Conservation (phyloP, 106 monocot species). For the Dendrobium chrysotoxum region DNA sequence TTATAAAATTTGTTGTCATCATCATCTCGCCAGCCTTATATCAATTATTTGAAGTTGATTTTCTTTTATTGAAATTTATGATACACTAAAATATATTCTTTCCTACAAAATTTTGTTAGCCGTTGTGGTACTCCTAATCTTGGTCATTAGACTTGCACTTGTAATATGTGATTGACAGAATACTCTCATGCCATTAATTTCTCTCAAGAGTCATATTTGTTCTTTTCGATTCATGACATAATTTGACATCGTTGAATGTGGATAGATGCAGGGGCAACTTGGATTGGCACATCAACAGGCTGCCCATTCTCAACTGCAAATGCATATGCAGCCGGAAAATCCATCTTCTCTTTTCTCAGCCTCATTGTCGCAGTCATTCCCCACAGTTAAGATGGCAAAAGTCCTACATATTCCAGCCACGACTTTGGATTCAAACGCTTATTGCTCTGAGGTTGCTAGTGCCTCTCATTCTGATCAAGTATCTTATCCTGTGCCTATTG, state of each 20-base stretch:
- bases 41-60: neutral
- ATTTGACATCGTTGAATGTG: neutral
- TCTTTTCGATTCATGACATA: neutral
- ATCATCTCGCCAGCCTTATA: neutral
- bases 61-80: neutral
- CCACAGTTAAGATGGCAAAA: conserved; percentile 4
- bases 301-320: conserved; percentile 31
- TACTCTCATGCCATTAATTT: too few species aligned
- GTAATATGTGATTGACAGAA: too few species aligned
- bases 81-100: neutral
- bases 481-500: conserved; percentile 21
- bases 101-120: too few species aligned
- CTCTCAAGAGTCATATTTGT: neutral
- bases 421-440: conserved; percentile 9
- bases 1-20: neutral
- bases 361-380: conserved; percentile 11
- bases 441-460: conserved; percentile 11
- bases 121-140: too few species aligned
- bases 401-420: conserved; percentile 9
- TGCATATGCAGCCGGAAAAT: conserved; percentile 23
- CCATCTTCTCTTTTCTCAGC: conserved; percentile 18
- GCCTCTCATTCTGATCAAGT: conserved; percentile 21
- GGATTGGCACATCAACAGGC: conserved; percentile 56
- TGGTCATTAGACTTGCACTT: too few species aligned
- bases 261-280: conserved; percentile 28